These are phyloP conservation scores for Lophiotrema nucula DNA, from an alignment of 495 filamentous ascomycete genomes.

Conservation along the genomic window DNA sequence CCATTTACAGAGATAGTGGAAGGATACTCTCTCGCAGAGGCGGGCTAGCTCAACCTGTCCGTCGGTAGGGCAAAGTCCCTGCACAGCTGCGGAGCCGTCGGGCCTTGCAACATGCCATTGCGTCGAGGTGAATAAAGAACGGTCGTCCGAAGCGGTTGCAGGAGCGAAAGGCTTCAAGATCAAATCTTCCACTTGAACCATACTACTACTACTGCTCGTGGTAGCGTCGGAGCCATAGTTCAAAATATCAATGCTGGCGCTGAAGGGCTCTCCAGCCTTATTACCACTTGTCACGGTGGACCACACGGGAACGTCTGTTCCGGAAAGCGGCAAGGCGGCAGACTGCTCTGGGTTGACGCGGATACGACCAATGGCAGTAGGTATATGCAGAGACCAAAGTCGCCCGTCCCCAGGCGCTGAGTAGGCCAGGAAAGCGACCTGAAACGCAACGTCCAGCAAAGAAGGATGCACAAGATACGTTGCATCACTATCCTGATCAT, in stretches of 20 bases:
- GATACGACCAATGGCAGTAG: background rate
- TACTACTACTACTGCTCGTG: too few species aligned
- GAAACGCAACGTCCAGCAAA: conserved; percentile 4
- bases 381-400: conserved; percentile 5
- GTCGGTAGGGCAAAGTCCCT: background rate
- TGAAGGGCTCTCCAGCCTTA: too few species aligned
- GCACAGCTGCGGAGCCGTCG: background rate
- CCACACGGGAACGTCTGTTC: background rate
- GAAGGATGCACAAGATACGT: conserved; percentile 2
- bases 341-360: background rate
- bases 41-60: background rate
- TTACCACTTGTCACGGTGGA: too few species aligned
- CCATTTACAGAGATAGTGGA: background rate
- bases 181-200: conserved; percentile 4
- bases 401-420: conserved; percentile 2
- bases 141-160: conserved; percentile 5
- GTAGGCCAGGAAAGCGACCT: conserved; percentile 3
- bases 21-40: background rate
- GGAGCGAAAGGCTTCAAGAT: conserved; percentile 3
- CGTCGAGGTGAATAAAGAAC: background rate
- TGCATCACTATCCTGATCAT: background rate
- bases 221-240: background rate
- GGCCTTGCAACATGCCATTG: too few species aligned
- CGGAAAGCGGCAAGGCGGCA: background rate
- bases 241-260: conserved; percentile 8